These are phyloP conservation scores for Alternaria sp. DNA, from an alignment of 2,329 filamentous ascomycete genomes.

Conservation along the genomic window DNA sequence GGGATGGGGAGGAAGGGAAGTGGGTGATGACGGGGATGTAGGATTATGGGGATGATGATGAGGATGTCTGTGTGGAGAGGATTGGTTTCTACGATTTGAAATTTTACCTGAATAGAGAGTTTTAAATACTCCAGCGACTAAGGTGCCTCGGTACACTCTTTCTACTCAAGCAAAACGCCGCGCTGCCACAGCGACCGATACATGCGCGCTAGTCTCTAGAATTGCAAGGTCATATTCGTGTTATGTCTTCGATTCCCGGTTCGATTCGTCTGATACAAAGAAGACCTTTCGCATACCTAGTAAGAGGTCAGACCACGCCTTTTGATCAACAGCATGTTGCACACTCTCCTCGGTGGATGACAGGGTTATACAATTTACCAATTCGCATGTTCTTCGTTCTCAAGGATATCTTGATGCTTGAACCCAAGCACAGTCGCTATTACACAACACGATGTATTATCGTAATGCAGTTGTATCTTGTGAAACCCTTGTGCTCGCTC, in stretches of 20 bases:
- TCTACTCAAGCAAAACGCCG: too few species aligned
- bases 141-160: too few species aligned
- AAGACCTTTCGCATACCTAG: background rate
- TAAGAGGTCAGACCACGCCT: background rate
- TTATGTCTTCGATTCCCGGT: background rate
- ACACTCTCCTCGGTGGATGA: background rate
- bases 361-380: background rate
- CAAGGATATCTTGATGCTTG: background rate
- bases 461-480: fast-evolving
- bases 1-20: too few species aligned
- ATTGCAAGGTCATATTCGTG: background rate
- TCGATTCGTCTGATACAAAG: background rate
- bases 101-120: too few species aligned
- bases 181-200: too few species aligned
- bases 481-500: background rate
- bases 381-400: background rate
- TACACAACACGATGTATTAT: background rate
- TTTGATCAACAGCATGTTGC: background rate
- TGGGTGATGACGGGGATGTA: too few species aligned
- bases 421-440: background rate
- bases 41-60: too few species aligned
- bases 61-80: too few species aligned
- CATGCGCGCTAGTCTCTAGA: too few species aligned
- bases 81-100: too few species aligned
- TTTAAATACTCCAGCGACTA: too few species aligned